These are phyloP conservation scores for Alternaria triticina DNA, from an alignment of 2,329 filamentous ascomycete genomes.

Conservation along the genomic window DNA sequence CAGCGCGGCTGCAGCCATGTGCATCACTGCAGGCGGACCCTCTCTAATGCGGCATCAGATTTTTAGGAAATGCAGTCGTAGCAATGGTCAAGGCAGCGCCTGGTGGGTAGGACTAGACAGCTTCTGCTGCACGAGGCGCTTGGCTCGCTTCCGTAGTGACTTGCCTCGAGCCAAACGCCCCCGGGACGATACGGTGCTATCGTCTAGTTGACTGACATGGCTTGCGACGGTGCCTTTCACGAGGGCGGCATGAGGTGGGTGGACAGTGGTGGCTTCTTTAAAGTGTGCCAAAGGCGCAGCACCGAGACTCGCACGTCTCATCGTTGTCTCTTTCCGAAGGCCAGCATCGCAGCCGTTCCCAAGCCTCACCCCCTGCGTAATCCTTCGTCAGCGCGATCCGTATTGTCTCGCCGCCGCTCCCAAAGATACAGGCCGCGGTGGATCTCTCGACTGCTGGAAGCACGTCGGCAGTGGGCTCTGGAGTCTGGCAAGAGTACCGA, in stretches of 20 bases:
- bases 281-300: constrained; percentile 28
- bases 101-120: constrained; percentile 30
- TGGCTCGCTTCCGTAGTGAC: constrained; percentile 20
- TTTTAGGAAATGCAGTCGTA: constrained; percentile 15
- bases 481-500: constrained; percentile 30
- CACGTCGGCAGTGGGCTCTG: constrained; percentile 5
- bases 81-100: constrained; percentile 22
- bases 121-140: constrained; percentile 26
- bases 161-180: constrained; percentile 7
- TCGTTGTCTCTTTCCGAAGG: constrained; percentile 26
- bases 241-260: constrained; percentile 36
- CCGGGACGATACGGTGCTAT: constrained; percentile 26
- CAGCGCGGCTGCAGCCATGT: constrained; percentile 29
- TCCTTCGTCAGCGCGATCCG: constrained; percentile 34
- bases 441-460: constrained; percentile 2
- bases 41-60: constrained; percentile 21
- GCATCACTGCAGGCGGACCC: constrained; percentile 17
- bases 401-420: constrained; percentile 27
- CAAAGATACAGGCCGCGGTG: constrained; percentile 8
- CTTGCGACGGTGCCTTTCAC: constrained; percentile 12
- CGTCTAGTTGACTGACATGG: constrained; percentile 12
- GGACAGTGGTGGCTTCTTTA: constrained; percentile 21
- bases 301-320: constrained; percentile 39
- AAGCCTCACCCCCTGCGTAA: constrained; percentile 25
- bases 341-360: constrained; percentile 27